These are phyloP conservation scores for Boletus pseudopeckii DNA, from an alignment of 768 basidiomycete species.

Conservation along the genomic window DNA sequence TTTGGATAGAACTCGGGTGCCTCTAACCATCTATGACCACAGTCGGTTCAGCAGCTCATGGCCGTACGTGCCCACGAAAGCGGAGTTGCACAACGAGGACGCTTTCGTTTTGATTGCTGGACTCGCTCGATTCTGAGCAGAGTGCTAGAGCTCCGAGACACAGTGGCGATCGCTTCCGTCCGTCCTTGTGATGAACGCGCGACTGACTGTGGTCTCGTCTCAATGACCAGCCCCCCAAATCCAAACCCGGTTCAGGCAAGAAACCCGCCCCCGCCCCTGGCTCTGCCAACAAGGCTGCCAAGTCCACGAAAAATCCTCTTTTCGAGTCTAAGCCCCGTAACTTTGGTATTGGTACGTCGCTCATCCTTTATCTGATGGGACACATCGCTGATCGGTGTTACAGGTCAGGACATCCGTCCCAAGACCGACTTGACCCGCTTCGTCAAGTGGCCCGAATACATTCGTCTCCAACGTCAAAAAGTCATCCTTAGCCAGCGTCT, in stretches of 20 bases:
- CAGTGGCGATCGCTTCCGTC: conserved; percentile 29
- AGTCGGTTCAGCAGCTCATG: conserved; percentile 25
- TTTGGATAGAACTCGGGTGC: conserved; percentile 34
- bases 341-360: conserved; percentile 89
- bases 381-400: background rate
- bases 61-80: conserved; percentile 19
- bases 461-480: conserved; percentile 97
- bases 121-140: conserved; percentile 30
- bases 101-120: conserved; percentile 39
- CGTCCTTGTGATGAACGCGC: conserved; percentile 23
- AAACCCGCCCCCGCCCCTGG: conserved; percentile 85
- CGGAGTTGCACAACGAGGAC: conserved; percentile 43
- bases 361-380: background rate
- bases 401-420: conserved; percentile 93
- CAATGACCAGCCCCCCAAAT: conserved; percentile 87
- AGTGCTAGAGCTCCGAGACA: conserved; percentile 55
- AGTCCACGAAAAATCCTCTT: conserved; percentile 90
- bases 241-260: conserved; percentile 68
- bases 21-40: conserved; percentile 19
- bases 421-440: conserved; percentile 91
- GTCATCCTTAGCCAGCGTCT: conserved; percentile 96
- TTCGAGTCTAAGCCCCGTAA: conserved; percentile 89
- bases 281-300: conserved; percentile 70
- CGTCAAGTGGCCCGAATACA: conserved; percentile 99
- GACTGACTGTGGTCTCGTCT: conserved; percentile 61